A percentile compares a stretch with the other conserved stretches of the same genome.
phyloP scores from a whole-genome alignment of 2,329 filamentous ascomycete species.

The Magnaporthiopsis incrustans region DNA sequence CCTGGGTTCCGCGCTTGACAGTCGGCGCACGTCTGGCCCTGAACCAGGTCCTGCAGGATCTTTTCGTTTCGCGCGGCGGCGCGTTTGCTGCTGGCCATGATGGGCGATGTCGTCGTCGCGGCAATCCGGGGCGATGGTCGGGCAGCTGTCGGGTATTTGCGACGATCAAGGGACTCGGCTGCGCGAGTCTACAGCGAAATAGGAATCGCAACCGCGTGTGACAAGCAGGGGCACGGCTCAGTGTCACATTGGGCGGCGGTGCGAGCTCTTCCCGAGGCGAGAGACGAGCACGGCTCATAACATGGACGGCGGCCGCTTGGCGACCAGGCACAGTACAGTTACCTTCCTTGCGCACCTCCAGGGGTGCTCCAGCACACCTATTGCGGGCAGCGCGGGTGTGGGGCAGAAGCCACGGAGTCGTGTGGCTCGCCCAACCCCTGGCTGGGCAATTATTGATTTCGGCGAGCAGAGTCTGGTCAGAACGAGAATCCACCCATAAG shows the following conservation, averaged over 20 bases:
- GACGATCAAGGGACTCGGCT: background rate
- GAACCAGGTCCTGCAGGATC: constrained; percentile 80
- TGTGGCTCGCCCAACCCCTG: too few species aligned
- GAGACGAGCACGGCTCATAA: background rate
- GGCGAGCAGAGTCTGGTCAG: background rate
- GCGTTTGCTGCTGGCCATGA: constrained; percentile 65
- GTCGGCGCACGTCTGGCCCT: constrained; percentile 79
- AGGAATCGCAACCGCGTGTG: background rate
- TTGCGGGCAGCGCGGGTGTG: background rate
- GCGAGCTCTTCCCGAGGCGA: background rate
- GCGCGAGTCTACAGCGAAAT: background rate
- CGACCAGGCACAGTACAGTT: too few species aligned
- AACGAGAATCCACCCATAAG: background rate
- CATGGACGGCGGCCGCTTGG: background rate
- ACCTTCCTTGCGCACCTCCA: too few species aligned
- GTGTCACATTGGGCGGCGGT: background rate
- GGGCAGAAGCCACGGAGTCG: too few species aligned
- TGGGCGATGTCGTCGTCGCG: constrained; percentile 46
- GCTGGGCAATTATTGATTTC: background rate
- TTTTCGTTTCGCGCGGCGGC: constrained; percentile 97
- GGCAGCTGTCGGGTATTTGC: background rate
- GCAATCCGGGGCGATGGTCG: background rate
- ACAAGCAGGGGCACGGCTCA: background rate
- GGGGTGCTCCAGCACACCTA: too few species aligned
- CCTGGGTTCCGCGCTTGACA: constrained; percentile 88